A percentile compares a stretch with the other conserved stretches of the same genome.
Conservation (phyloP, 441 rosid species). For the Cnidoscolus chayamansa region DNA sequence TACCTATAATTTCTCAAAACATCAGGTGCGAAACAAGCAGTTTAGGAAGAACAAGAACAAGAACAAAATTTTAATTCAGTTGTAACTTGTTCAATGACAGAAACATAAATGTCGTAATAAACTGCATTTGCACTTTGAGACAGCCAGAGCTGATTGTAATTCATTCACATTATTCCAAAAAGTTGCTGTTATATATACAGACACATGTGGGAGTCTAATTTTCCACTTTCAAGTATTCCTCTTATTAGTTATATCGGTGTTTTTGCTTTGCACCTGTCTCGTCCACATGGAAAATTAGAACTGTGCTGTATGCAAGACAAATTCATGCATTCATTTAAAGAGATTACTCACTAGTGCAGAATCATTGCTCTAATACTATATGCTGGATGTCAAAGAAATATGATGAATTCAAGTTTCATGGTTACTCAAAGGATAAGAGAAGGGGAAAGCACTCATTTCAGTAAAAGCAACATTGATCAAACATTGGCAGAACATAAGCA, state of each 20-base stretch:
- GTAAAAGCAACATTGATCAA: background rate
- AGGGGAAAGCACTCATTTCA: background rate
- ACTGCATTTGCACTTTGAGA: background rate
- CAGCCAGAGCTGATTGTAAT: background rate
- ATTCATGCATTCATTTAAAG: background rate
- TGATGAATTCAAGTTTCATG: background rate
- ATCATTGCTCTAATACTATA: background rate
- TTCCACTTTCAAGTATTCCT: background rate
- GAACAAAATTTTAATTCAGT: background rate
- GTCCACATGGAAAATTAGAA: background rate
- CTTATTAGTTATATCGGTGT: background rate
- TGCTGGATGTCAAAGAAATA: background rate
- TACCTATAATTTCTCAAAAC: conserved; percentile 46
- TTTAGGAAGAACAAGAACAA: background rate
- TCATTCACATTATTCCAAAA: background rate
- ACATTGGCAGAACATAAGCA: background rate
- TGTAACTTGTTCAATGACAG: background rate
- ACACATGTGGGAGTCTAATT: background rate
- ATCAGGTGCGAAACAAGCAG: background rate
- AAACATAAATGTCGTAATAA: background rate
- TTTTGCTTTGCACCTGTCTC: background rate
- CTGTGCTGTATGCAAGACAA: background rate
- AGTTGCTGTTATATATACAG: background rate
- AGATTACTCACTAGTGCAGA: background rate
- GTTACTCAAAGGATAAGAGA: background rate